These are phyloP conservation scores for Cyclotella cryptica DNA, from an alignment of 108 stramenopile species.

Conservation along the genomic window DNA sequence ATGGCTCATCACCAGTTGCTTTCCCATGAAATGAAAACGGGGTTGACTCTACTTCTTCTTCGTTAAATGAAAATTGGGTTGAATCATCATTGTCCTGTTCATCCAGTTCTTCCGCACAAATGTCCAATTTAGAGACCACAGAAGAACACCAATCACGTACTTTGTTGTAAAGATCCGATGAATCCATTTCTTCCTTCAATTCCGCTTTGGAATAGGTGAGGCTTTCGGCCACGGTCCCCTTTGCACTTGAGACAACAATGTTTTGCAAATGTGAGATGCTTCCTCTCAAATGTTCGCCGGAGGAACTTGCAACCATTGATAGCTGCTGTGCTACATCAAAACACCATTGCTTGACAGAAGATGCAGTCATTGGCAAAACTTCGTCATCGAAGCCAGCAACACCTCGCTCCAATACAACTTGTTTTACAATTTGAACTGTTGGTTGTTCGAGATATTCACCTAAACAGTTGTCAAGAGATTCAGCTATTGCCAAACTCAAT, in stretches of 20 bases:
- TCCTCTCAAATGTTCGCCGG: background rate
- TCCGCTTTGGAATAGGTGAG: constrained; percentile 8
- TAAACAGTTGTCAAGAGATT: constrained; percentile 35
- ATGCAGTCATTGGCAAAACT: constrained; percentile 11
- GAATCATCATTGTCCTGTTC: constrained; percentile 15
- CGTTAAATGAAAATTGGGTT: background rate
- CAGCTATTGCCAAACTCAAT: constrained; percentile 41
- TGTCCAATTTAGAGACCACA: constrained; percentile 36
- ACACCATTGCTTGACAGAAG: constrained; percentile 29
- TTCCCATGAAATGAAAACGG: constrained; percentile 1
- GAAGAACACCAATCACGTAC: constrained; percentile 35
- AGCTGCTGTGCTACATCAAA: constrained; percentile 28
- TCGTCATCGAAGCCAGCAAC: background rate
- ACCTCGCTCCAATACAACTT: background rate
- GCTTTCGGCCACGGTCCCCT: constrained; percentile 17
- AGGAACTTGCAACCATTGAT: constrained; percentile 8
- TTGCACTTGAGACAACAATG: constrained; percentile 22
- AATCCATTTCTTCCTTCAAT: background rate
- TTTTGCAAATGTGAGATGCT: constrained; percentile 26
- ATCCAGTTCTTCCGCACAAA: constrained; percentile 45
- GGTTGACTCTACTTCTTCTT: background rate
- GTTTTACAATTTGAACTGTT: constrained; percentile 14
- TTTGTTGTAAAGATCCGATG: constrained; percentile 12
- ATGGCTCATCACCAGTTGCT: background rate
- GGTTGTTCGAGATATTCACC: constrained; percentile 24